Percentiles rank a stretch among this genome's conserved stretches.
Evolutionary conservation across 2,329 filamentous ascomycete species (phyloP).

Genomic region (Fusarium hainanense): DNA sequence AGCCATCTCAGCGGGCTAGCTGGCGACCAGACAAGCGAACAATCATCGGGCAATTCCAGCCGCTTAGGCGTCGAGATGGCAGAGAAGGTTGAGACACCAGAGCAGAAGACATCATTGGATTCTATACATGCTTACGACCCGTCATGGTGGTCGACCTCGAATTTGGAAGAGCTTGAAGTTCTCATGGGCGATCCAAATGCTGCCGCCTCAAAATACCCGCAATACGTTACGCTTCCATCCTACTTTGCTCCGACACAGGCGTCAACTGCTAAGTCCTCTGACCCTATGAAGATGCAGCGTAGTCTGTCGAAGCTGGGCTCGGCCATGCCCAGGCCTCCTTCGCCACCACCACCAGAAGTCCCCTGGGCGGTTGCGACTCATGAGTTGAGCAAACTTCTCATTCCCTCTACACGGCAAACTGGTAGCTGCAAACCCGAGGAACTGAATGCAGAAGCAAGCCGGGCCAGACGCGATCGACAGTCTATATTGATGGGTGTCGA

Average conservation of each 20-base stretch:
- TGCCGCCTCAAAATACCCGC: constrained; percentile 61
- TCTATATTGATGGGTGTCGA: constrained; percentile 56
- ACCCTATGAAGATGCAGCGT: constrained; percentile 72
- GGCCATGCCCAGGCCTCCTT: constrained; percentile 58
- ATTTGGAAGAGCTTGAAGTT: constrained; percentile 76
- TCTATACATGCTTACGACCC: constrained; percentile 67
- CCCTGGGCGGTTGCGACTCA: constrained; percentile 87
- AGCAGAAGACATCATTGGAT: constrained; percentile 27
- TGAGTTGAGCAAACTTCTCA: constrained; percentile 83
- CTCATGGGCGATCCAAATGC: constrained; percentile 62
- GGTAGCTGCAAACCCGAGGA: constrained; percentile 83
- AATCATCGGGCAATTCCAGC: constrained; percentile 47
- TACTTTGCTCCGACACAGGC: constrained; percentile 91
- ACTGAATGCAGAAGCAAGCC: constrained; percentile 74
- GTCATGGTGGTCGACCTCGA: constrained; percentile 75
- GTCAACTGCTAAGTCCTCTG: constrained; percentile 82
- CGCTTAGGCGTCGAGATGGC: constrained; percentile 70
- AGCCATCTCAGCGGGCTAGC: constrained; percentile 90
- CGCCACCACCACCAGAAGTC: constrained; percentile 82
- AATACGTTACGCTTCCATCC: constrained; percentile 70
- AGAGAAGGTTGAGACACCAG: constrained; percentile 58
- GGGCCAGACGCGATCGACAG: constrained; percentile 73
- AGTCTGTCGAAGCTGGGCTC: constrained; percentile 67
- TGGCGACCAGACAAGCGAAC: constrained; percentile 61
- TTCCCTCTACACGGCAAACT: constrained; percentile 80